Evolutionary conservation across 139 green algal species (phyloP), one percentile per base, ranked within the genome.

Genomic region (Micromonas pusilla): DNA sequence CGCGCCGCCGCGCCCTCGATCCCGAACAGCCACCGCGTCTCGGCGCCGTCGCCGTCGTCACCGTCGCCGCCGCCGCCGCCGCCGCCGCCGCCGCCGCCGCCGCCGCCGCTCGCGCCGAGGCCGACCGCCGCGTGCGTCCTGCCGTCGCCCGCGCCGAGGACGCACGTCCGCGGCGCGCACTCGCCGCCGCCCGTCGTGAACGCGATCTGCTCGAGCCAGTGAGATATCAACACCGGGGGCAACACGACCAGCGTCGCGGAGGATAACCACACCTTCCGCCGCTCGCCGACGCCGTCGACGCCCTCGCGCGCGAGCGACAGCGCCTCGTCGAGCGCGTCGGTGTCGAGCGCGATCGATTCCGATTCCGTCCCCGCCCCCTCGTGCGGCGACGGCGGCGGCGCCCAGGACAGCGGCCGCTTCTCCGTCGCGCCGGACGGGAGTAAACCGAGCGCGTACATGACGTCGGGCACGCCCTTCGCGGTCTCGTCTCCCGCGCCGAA

Each of bases 231-330:
- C 0, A 81, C 87, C 0, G 73, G 13, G 2, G 94, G 95, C 21
- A 98, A 88, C 32, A 98, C 87, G 26, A 98, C 82, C 75, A 98
- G 83, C 6, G 94, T 98, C 54, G 94, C 92, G 0, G 74, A 57
- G 0, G 93, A 97, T 57, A 98, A 67, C 72, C 86, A 96, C 39
- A 97, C 73, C 25, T 52, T 64, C 66, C 32, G 31, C 38, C 19
- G 70, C 53, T 19, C 79, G 80, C 80, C 78, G 32, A 65, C 30
- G 21, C 31, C 33, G 25, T 52, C 26, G 37, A 72, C 70, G 66
- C 28, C 30, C 45, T 85, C 79, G 3, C 25, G 37, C 9, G 39
- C 71, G 64, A n/a, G 30, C n/a, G 30, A 34, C 66, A 90, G 57
- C 20, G 86, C 86, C 60, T 71, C 52, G 21, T 39, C 19, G 38